Conservation (phyloP, 2,329 filamentous ascomycete genomes). For the Aplosporella prunicola region DNA sequence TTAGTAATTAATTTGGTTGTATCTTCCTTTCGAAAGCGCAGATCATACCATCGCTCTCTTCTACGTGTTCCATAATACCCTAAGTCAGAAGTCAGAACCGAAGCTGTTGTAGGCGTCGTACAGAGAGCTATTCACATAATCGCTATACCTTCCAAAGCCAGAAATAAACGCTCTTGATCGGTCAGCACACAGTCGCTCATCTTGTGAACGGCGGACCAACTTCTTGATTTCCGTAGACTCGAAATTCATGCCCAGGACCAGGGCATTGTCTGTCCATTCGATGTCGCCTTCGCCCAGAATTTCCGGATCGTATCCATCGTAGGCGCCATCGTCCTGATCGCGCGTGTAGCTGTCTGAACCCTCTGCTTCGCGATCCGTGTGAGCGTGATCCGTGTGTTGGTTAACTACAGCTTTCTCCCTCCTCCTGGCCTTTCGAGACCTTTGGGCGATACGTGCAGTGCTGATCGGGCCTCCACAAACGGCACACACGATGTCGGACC, state of each 20-base stretch:
- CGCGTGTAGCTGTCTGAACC: neutral
- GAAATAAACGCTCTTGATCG: conserved; percentile 14
- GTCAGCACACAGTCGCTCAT: neutral
- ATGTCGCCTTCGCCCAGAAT: conserved; percentile 11
- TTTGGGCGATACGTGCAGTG: neutral
- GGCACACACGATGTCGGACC: neutral
- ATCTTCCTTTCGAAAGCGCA: neutral
- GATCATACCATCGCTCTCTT: neutral
- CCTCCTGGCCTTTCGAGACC: neutral
- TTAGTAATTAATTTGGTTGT: neutral
- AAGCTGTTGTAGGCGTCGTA: no score
- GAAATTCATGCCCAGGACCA: conserved; percentile 15
- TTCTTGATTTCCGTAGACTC: conserved; percentile 6
- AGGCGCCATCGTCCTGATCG: neutral
- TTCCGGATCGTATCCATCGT: conserved; percentile 16
- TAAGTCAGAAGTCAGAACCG: neutral
- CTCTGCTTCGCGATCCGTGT: neutral
- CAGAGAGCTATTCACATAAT: conserved; percentile 10
- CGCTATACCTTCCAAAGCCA: conserved; percentile 12
- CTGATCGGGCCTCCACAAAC: neutral
- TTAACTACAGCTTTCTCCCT: neutral
- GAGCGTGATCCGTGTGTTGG: neutral
- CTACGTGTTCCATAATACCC: neutral
- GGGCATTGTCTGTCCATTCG: conserved; percentile 13
- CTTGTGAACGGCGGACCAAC: neutral